These are phyloP conservation scores for Zygnema circumcarinatum DNA, from an alignment of 139 green algal species.

Conservation along the genomic window DNA sequence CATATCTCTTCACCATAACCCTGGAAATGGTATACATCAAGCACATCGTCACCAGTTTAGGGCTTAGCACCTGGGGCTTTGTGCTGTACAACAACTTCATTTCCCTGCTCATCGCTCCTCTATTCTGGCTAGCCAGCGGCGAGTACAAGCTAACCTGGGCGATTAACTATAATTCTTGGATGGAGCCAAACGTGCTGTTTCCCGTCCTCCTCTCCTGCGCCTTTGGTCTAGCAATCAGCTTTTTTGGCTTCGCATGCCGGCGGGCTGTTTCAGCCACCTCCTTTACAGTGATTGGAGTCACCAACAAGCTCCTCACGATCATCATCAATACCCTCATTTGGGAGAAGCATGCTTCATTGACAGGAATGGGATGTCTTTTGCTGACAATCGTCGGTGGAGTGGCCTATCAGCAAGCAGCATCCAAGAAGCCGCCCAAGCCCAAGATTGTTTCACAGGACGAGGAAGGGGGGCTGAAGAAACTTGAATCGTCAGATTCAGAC, in stretches of 20 bases:
- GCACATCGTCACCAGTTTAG: constrained; percentile 55
- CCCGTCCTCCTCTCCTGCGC: constrained; percentile 74
- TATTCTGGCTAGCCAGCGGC: constrained; percentile 50
- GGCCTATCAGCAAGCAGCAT: constrained; percentile 55
- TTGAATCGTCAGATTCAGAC: not conserved
- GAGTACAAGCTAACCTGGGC: constrained; percentile 22
- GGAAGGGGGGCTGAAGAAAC: not conserved
- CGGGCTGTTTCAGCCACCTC: constrained; percentile 74
- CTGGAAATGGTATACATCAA: constrained; percentile 64
- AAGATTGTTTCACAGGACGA: constrained; percentile 5
- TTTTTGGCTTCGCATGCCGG: constrained; percentile 76
- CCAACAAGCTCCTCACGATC: constrained; percentile 83
- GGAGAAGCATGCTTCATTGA: constrained; percentile 72
- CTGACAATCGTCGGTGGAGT: constrained; percentile 62
- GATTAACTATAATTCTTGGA: not conserved
- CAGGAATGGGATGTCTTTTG: constrained; percentile 62
- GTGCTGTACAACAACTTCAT: constrained; percentile 63
- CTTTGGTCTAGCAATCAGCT: constrained; percentile 74
- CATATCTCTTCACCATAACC: constrained; percentile 61
- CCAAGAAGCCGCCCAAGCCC: not conserved
- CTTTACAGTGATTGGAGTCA: constrained; percentile 84
- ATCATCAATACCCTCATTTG: constrained; percentile 76
- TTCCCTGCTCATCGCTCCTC: constrained; percentile 41
- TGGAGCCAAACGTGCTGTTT: not conserved
- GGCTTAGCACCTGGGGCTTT: constrained; percentile 58